A percentile compares a stretch with the other conserved stretches of the same genome.
phyloP scores from a whole-genome alignment of 768 basidiomycete species.

The Rubroboletus satanas region DNA sequence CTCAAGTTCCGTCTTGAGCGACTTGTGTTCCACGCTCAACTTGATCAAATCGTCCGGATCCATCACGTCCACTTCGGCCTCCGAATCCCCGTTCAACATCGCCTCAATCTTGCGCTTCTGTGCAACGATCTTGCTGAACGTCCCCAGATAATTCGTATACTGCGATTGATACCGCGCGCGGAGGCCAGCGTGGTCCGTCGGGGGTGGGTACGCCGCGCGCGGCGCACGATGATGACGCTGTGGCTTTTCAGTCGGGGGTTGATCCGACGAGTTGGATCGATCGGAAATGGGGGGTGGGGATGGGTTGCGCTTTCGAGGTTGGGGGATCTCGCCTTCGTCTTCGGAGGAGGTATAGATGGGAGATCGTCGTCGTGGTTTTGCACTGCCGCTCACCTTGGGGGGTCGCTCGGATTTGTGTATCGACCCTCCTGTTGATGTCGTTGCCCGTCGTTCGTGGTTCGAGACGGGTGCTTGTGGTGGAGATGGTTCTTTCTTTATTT shows the following conservation, averaged over 20 bases:
- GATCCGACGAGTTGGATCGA: slow-evolving; percentile 22
- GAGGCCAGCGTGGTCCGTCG: slow-evolving; percentile 49
- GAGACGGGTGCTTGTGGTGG: slow-evolving; percentile 16
- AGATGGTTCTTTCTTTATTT: slow-evolving; percentile 38
- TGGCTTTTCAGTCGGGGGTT: slow-evolving; percentile 9
- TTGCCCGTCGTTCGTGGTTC: slow-evolving; percentile 11
- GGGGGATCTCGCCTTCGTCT: slow-evolving; percentile 46
- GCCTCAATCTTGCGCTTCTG: slow-evolving; percentile 52
- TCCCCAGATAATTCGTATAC: slow-evolving; percentile 49
- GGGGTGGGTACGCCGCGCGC: slow-evolving; percentile 34
- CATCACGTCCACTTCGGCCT: slow-evolving; percentile 52
- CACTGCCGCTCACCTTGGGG: slow-evolving; percentile 13
- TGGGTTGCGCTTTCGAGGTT: slow-evolving; percentile 24
- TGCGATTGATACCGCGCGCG: slow-evolving; percentile 49
- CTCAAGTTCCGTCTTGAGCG: slow-evolving; percentile 51
- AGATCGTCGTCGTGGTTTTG: slow-evolving; percentile 48
- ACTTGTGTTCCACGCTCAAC: slow-evolving; percentile 42
- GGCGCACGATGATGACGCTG: slow-evolving; percentile 25
- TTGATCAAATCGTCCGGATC: slow-evolving; percentile 49
- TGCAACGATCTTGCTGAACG: slow-evolving; percentile 43
- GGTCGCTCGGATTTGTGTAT: slow-evolving; percentile 20
- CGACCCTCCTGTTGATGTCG: background rate
- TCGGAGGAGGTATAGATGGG: slow-evolving; percentile 68
- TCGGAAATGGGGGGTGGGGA: slow-evolving; percentile 29
- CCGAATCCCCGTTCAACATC: slow-evolving; percentile 52